A percentile compares a stretch with the other conserved stretches of the same genome.
Conservation (phyloP, 1,139 yeast genomes). For the Scheffersomyces quercinus region DNA sequence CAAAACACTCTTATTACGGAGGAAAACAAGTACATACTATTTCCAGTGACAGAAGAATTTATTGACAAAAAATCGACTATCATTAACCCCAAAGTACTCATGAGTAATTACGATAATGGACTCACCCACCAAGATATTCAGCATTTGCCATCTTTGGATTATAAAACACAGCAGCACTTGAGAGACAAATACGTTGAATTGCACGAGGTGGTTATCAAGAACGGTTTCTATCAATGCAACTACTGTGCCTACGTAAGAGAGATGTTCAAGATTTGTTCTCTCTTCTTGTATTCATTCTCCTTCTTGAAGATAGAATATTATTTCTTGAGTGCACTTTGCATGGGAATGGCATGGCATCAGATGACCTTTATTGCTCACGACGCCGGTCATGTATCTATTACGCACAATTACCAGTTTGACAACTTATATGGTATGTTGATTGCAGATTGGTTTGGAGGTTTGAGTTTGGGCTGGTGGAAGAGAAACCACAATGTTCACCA, state of each 20-base stretch:
- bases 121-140: constrained; percentile 56
- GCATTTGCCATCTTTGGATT: constrained; percentile 63
- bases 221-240: constrained; percentile 69
- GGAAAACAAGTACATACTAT: constrained; percentile 35
- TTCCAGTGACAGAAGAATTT: constrained; percentile 27
- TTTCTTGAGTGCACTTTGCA: constrained; percentile 57
- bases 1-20: constrained; percentile 43
- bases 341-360: constrained; percentile 90
- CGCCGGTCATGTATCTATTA: constrained; percentile 82
- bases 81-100: constrained; percentile 55
- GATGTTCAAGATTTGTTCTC: constrained; percentile 54
- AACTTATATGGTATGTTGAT: constrained; percentile 70
- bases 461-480: constrained; percentile 94
- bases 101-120: constrained; percentile 58
- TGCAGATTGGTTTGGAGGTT: constrained; percentile 84
- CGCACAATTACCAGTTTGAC: constrained; percentile 80
- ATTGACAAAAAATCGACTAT: constrained; percentile 28
- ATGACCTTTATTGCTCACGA: constrained; percentile 86
- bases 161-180: constrained; percentile 59
- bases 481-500: constrained; percentile 91
- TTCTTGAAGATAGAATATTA: constrained; percentile 50
- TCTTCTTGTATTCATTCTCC: constrained; percentile 52
- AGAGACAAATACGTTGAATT: constrained; percentile 60
- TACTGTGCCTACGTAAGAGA: constrained; percentile 74
- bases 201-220: constrained; percentile 54